Percentiles rank a stretch among this genome's conserved stretches.
phyloP scores from a whole-genome alignment of 805 yeast species.

The Teunomyces barrocoloradensis region DNA sequence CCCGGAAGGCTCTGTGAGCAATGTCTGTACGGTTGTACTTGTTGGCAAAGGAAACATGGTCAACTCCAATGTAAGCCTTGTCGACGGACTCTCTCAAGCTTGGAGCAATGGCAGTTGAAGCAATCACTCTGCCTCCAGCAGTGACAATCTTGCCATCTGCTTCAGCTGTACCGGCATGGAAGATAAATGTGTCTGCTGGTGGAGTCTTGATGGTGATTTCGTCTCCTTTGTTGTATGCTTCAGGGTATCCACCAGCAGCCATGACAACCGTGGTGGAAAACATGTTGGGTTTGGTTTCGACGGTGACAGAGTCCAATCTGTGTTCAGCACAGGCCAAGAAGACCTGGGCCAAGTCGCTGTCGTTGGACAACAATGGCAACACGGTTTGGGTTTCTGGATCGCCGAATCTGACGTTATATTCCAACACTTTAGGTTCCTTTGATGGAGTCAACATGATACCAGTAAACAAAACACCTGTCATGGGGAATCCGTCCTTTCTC shows the following conservation, averaged over 20 bases:
- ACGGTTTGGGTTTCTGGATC: conserved; percentile 99
- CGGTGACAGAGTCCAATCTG: conserved; percentile 78
- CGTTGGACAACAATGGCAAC: conserved; percentile 74
- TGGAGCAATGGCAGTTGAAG: conserved; percentile 81
- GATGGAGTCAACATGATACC: conserved; percentile 87
- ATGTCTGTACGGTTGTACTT: conserved; percentile 89
- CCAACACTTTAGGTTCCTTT: conserved; percentile 88
- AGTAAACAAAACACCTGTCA: conserved; percentile 92
- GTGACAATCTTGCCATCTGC: conserved; percentile 66
- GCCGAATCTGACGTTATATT: conserved; percentile 97
- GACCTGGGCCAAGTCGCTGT: conserved; percentile 90
- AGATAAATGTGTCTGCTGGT: conserved; percentile 65
- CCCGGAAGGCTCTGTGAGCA: conserved; percentile 92
- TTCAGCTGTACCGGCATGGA: conserved; percentile 93
- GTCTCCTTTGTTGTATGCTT: conserved; percentile 80
- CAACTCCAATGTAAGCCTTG: conserved; percentile 83
- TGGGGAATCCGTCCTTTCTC: conserved; percentile 93
- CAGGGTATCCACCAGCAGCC: conserved; percentile 98
- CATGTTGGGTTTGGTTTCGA: conserved; percentile 51
- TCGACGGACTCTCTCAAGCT: conserved; percentile 78
- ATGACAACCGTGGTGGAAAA: conserved; percentile 90
- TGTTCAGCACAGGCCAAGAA: conserved; percentile 93
- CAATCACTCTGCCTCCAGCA: conserved; percentile 95
- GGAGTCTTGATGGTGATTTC: conserved; percentile 57
- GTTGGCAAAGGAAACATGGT: conserved; percentile 64